Percentiles rank a stretch among this genome's conserved stretches.
Conservation (phyloP, 2,329 filamentous ascomycete species). For the Cladosporium sp. region DNA sequence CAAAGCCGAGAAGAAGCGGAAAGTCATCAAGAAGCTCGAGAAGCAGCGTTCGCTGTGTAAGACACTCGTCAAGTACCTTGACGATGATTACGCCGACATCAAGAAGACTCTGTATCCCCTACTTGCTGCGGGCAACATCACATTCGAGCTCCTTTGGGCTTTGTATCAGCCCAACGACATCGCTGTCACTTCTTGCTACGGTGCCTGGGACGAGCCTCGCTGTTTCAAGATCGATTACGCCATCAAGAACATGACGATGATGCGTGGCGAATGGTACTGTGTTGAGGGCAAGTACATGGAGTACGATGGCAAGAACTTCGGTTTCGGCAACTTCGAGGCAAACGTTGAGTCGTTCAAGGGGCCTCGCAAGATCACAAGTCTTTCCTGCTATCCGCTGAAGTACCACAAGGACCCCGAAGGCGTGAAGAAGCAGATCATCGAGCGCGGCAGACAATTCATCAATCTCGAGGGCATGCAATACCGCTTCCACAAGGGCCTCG, state of each 20-base stretch:
- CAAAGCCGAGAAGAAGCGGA: conserved; percentile 63
- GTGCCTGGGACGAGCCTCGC: conserved; percentile 72
- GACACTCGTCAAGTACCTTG: conserved; percentile 73
- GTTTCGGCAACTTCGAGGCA: conserved; percentile 69
- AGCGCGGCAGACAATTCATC: conserved; percentile 83
- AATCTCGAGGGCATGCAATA: conserved; percentile 80
- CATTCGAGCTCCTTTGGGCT: conserved; percentile 86
- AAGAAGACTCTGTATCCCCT: conserved; percentile 82
- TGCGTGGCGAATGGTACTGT: conserved; percentile 73
- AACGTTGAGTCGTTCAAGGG: conserved; percentile 78
- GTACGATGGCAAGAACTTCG: conserved; percentile 85
- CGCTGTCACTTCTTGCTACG: conserved; percentile 75
- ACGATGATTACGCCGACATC: conserved; percentile 75
- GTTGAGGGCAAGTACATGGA: conserved; percentile 81
- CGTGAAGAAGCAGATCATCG: conserved; percentile 68
- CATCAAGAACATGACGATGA: conserved; percentile 68
- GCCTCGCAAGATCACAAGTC: conserved; percentile 76
- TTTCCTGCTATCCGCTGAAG: conserved; percentile 74
- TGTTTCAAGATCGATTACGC: conserved; percentile 81
- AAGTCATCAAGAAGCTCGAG: conserved; percentile 59
- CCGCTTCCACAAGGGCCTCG: conserved; percentile 78
- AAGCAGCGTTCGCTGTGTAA: conserved; percentile 68
- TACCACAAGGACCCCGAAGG: conserved; percentile 74
- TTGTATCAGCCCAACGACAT: conserved; percentile 86
- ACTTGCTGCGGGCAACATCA: conserved; percentile 79